A percentile compares a stretch with the other conserved stretches of the same genome.
These are phyloP conservation scores for Penicillium ochrochloron DNA, from an alignment of 495 filamentous ascomycete species.

Conservation along the genomic window DNA sequence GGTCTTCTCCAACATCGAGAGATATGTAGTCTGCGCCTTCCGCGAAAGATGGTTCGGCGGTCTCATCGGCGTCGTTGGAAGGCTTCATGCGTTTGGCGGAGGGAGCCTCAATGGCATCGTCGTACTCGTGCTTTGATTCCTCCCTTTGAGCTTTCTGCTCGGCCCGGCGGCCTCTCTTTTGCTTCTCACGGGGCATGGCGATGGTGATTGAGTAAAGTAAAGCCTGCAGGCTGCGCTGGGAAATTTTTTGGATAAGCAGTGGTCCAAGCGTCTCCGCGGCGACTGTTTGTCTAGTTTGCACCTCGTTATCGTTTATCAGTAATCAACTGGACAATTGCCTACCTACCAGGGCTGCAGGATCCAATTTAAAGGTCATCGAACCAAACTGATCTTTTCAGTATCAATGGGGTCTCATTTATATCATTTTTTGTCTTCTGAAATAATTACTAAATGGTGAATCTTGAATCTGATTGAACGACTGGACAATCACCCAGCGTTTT, in stretches of 20 bases:
- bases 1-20: conserved; percentile 32
- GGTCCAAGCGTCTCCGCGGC: conserved; percentile 47
- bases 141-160: conserved; percentile 55
- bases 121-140: conserved; percentile 48
- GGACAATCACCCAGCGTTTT: background rate
- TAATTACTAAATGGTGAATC: background rate
- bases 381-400: background rate
- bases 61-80: conserved; percentile 28
- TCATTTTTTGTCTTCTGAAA: too few species aligned
- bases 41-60: conserved; percentile 28
- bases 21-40: conserved; percentile 44
- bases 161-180: conserved; percentile 70
- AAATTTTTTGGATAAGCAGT: conserved; percentile 50
- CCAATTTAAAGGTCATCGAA: background rate
- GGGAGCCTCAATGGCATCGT: conserved; percentile 46
- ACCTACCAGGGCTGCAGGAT: background rate
- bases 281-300: conserved; percentile 40
- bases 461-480: background rate
- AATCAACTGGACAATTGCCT: background rate
- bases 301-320: background rate
- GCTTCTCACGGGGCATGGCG: conserved; percentile 60
- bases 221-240: conserved; percentile 13
- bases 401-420: background rate
- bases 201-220: conserved; percentile 19
- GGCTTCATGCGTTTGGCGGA: conserved; percentile 47